Base-by-base conservation (phyloP, 352 stramenopile species). In the Pilasporangium apinafurcum region DNA sequence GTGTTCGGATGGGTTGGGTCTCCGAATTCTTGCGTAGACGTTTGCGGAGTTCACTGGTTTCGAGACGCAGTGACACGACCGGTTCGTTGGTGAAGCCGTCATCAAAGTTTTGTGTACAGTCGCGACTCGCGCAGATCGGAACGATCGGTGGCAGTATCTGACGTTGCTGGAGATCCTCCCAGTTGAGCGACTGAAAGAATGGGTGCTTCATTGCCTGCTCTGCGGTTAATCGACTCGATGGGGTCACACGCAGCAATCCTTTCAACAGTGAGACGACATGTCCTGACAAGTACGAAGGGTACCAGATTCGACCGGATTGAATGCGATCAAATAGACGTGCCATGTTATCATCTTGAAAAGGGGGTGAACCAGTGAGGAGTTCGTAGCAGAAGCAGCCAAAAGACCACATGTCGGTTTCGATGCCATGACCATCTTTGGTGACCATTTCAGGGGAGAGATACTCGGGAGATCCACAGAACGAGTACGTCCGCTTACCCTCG, bases 391-490 rank as follows among this genome's bases (percentile, higher is more conserved):
- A 89, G 72, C 80, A 92, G 49, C 80, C 80, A 40, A 89, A 90
- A 6, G 80, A 90, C 80, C 80, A 92, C 68, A 92, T 83, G 59
- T 92, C 80, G 5, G 80, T 92, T 48, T 83, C 67, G 22, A 89
- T 62, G 29, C 72, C 68, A 30, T 92, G 80, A 36, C 80, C 80
- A 26, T 71, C 34, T 25, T 83, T 82, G 37, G 56, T 53, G 32
- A 89, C 79, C 80, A 92, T 92, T 53, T 92, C 80, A n/a, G 80
- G 80, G 24, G 80, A 92, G 21, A 92, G 47, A 32, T 92, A 92
- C 59, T 90, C 77, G 10, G 80, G 80, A 7, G 80, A 92, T 16
- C 80, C 80, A 22, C 80, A 92, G 56, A 92, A 92, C 17, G 80
- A 90, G 42, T 69, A 90, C 13, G 80, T 87, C 17, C 77, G 76